A percentile compares a stretch with the other conserved stretches of the same genome.
phyloP scores from a whole-genome alignment of 202 grass and related monocot species.

The Digitaria exilis region DNA sequence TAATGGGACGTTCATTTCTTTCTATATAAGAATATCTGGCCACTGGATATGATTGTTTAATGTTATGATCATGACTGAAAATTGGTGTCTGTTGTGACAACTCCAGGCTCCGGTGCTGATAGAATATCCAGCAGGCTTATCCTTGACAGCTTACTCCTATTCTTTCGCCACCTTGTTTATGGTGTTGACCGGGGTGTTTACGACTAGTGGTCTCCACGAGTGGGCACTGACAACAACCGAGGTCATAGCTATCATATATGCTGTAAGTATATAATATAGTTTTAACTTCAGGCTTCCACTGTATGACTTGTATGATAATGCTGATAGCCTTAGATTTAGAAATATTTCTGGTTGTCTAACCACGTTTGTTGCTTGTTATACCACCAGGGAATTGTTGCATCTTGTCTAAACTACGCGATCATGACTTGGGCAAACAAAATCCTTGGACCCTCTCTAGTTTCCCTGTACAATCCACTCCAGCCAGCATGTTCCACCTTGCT shows the following conservation, averaged over 20 bases:
- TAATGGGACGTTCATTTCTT: too few species aligned
- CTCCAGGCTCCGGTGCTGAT: conserved; percentile 79
- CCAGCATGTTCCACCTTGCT: conserved; percentile 84
- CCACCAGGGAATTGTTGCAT: conserved; percentile 77
- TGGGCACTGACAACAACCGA: conserved; percentile 76
- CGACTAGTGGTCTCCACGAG: conserved; percentile 67
- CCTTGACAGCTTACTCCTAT: conserved; percentile 91
- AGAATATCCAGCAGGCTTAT: conserved; percentile 87
- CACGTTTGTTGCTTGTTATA: conserved; percentile 12
- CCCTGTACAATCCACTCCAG: conserved; percentile 89
- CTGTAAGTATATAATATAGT: conserved; percentile 52
- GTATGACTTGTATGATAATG: neutral
- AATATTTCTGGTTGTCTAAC: conserved; percentile 15
- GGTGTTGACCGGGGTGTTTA: conserved; percentile 67
- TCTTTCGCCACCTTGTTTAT: conserved; percentile 81
- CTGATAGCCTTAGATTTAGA: neutral
- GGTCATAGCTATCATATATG: conserved; percentile 75
- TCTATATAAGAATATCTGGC: neutral
- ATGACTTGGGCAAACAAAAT: conserved; percentile 98
- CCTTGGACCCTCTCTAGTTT: conserved; percentile 81
- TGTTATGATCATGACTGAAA: neutral
- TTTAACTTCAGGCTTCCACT: neutral
- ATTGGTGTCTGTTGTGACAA: neutral
- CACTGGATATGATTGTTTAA: neutral
- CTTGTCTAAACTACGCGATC: conserved; percentile 84